Conservation (phyloP, 352 stramenopile genomes). For the Stephanocyclus meneghinianus region DNA sequence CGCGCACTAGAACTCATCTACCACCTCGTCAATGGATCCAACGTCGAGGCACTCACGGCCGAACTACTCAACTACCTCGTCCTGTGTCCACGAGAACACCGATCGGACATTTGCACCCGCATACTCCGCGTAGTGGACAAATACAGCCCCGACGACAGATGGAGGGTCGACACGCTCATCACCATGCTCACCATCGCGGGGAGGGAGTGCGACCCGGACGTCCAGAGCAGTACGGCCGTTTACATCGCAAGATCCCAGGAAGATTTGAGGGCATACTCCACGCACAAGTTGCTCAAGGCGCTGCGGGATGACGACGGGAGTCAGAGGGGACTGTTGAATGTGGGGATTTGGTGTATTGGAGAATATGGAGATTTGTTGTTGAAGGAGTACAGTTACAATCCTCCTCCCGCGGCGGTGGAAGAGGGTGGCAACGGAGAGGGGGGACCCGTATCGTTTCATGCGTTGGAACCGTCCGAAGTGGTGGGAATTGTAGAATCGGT, state of each 20-base stretch:
- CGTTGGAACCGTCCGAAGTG: constrained; percentile 60
- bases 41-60: constrained; percentile 93
- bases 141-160: constrained; percentile 82
- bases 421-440: constrained; percentile 6
- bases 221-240: constrained; percentile 92
- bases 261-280: constrained; percentile 90
- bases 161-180: constrained; percentile 93
- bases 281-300: constrained; percentile 95
- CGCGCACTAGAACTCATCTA: constrained; percentile 98
- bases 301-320: constrained; percentile 91
- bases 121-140: constrained; percentile 88
- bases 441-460: constrained; percentile 62
- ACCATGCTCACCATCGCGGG: constrained; percentile 98
- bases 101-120: constrained; percentile 91
- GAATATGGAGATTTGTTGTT: constrained; percentile 94
- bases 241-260: constrained; percentile 89
- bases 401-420: constrained; percentile 35
- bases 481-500: constrained; percentile 69
- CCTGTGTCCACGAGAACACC: constrained; percentile 93
- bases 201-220: constrained; percentile 88
- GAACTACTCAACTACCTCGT: constrained; percentile 99
- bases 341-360: constrained; percentile 97
- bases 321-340: constrained; percentile 93
- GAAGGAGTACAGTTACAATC: constrained; percentile 82
- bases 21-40: constrained; percentile 95